Percentiles rank a stretch among this genome's conserved stretches.
These are phyloP conservation scores for Leishmania guyanensis DNA, from an alignment of 208 protist genomes.

Conservation along the genomic window DNA sequence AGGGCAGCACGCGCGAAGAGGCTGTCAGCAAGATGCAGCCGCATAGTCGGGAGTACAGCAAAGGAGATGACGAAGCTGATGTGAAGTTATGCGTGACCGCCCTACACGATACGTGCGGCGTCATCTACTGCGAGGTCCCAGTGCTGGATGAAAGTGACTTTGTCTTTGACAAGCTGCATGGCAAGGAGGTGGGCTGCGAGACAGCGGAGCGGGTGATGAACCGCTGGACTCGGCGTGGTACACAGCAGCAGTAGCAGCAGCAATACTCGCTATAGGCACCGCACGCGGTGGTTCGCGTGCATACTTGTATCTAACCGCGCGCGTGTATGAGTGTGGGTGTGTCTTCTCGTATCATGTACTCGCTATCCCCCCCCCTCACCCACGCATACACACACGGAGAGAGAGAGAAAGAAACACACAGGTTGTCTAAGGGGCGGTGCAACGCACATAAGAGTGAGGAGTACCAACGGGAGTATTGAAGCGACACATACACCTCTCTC, in stretches of 20 bases:
- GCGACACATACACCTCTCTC: background rate
- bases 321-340: background rate
- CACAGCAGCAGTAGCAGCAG: slow-evolving; percentile 5
- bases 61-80: slow-evolving; percentile 3
- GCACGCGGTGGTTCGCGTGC: background rate
- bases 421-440: background rate
- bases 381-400: background rate
- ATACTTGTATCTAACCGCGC: background rate
- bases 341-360: background rate
- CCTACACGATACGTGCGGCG: slow-evolving; percentile 45
- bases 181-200: slow-evolving; percentile 42
- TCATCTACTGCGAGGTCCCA: slow-evolving; percentile 71
- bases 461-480: background rate
- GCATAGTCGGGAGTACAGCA: background rate
- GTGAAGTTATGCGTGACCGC: slow-evolving; percentile 13
- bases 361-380: background rate
- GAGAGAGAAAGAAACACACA: background rate
- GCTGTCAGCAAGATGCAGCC: background rate
- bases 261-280: background rate
- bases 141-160: slow-evolving; percentile 57
- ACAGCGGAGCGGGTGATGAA: slow-evolving; percentile 48
- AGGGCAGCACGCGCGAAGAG: background rate
- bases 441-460: background rate
- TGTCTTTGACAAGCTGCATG: slow-evolving; percentile 59
- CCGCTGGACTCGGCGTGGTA: slow-evolving; percentile 53